These are phyloP conservation scores for Zymoseptoria crescenta DNA, from an alignment of 2,329 filamentous ascomycete genomes.

Conservation along the genomic window DNA sequence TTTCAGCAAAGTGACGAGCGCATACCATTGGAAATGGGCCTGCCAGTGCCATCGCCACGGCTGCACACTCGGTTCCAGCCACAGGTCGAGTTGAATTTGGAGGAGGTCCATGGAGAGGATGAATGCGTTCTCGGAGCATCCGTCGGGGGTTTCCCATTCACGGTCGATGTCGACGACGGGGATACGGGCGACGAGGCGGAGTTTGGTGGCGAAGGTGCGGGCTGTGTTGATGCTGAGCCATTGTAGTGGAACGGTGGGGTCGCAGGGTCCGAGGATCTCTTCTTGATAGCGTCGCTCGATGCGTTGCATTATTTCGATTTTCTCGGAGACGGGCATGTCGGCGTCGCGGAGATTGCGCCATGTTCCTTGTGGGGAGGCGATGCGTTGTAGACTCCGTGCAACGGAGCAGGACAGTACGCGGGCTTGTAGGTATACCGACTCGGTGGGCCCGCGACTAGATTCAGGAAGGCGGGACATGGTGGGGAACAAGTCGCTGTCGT, in stretches of 20 bases:
- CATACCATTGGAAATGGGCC: constrained; percentile 24
- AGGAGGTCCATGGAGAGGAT: constrained; percentile 19
- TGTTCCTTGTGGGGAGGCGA: constrained; percentile 16
- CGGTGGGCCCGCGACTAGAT: constrained; percentile 21
- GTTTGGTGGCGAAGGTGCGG: constrained; percentile 17
- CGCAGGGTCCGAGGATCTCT: constrained; percentile 19
- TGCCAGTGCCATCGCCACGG: constrained; percentile 25
- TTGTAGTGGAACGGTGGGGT: constrained; percentile 21
- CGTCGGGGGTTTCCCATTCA: constrained; percentile 15
- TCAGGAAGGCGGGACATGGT: constrained; percentile 32
- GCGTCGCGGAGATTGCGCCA: constrained; percentile 18
- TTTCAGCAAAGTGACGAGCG: constrained; percentile 18
- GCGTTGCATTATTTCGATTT: constrained; percentile 18
- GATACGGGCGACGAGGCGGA: constrained; percentile 20
- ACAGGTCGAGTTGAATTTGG: constrained; percentile 21
- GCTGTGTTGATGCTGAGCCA: constrained; percentile 20
- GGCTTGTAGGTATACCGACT: constrained; percentile 25
- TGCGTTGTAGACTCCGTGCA: constrained; percentile 15
- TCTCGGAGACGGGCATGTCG: constrained; percentile 16
- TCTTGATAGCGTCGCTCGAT: constrained; percentile 19
- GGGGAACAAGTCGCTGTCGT: constrained; percentile 45
- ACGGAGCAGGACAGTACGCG: constrained; percentile 15
- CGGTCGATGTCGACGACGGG: constrained; percentile 16
- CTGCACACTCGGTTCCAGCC: constrained; percentile 20
- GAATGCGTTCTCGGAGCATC: constrained; percentile 20